phyloP scores from a whole-genome alignment of 768 basidiomycete genomes.

The Suillus lakei region DNA sequence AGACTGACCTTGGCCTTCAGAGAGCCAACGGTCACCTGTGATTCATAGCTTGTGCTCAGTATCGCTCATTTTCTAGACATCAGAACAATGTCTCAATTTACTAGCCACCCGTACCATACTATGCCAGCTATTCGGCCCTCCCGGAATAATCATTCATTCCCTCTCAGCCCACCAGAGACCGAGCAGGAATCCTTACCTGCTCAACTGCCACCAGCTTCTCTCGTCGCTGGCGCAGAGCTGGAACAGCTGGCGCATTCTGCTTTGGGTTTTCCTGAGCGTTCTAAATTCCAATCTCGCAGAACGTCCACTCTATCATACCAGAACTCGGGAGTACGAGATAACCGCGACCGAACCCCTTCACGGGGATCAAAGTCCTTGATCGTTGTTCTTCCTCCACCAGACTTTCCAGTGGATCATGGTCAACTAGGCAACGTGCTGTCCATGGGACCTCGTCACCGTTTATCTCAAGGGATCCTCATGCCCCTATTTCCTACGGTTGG shows the following conservation, averaged over 20 bases:
- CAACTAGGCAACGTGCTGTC: constrained; percentile 62
- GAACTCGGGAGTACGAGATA: constrained; percentile 49
- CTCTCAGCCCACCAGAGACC: constrained; percentile 49
- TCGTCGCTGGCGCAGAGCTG: constrained; percentile 15
- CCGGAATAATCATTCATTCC: constrained; percentile 24
- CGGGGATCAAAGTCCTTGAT: constrained; percentile 58
- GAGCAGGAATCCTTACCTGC: constrained; percentile 17
- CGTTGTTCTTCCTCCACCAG: constrained; percentile 66
- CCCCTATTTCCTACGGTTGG: constrained; percentile 74
- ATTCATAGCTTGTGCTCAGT: not conserved
- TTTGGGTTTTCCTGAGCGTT: constrained; percentile 13
- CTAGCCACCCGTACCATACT: constrained; percentile 48
- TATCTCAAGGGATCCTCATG: constrained; percentile 74
- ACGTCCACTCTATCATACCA: constrained; percentile 62
- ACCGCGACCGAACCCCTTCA: constrained; percentile 44
- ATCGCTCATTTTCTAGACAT: not conserved
- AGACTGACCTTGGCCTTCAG: not conserved
- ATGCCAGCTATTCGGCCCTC: constrained; percentile 41
- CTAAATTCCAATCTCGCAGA: constrained; percentile 42
- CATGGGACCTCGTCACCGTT: constrained; percentile 59
- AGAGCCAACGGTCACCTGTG: not conserved
- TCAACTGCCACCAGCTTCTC: constrained; percentile 1
- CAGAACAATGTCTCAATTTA: constrained; percentile 47
- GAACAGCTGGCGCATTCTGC: constrained; percentile 13
- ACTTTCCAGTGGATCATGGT: constrained; percentile 62